phyloP scores from a whole-genome alignment of 176 grass and related monocot species.

The Ampelocalamus luodianensis region DNA sequence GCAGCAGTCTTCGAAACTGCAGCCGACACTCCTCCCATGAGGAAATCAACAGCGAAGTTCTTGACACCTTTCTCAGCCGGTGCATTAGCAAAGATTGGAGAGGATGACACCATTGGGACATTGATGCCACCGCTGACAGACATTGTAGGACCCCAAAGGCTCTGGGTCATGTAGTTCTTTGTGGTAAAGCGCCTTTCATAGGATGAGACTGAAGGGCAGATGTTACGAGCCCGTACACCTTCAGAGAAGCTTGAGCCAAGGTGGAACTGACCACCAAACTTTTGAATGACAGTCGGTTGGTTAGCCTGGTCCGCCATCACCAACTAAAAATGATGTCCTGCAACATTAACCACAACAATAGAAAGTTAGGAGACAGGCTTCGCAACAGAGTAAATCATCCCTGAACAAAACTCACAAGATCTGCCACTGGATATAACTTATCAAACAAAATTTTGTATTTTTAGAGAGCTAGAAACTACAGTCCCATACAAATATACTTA shows the following conservation, averaged over 20 bases:
- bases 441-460: neutral
- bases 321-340: slow-evolving; percentile 51
- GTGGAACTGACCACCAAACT: slow-evolving; percentile 69
- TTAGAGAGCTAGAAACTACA: neutral
- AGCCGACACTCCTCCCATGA: slow-evolving; percentile 95
- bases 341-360: neutral
- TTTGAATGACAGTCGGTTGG: slow-evolving; percentile 71
- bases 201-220: slow-evolving; percentile 45
- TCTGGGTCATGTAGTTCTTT: slow-evolving; percentile 55
- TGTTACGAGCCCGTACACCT: slow-evolving; percentile 54
- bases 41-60: slow-evolving; percentile 76
- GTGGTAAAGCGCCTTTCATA: slow-evolving; percentile 56
- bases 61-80: slow-evolving; percentile 74
- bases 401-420: neutral
- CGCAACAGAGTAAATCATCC: neutral
- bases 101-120: slow-evolving; percentile 46
- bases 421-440: neutral
- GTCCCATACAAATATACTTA: neutral
- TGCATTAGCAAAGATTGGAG: slow-evolving; percentile 68
- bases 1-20: slow-evolving; percentile 95
- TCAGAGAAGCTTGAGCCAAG: slow-evolving; percentile 70
- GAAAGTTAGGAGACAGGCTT: neutral
- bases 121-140: slow-evolving; percentile 44
- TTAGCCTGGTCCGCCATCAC: slow-evolving; percentile 68
- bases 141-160: slow-evolving; percentile 42